phyloP scores from a whole-genome alignment of 805 yeast species.

The Barnettozyma botsteinii region DNA sequence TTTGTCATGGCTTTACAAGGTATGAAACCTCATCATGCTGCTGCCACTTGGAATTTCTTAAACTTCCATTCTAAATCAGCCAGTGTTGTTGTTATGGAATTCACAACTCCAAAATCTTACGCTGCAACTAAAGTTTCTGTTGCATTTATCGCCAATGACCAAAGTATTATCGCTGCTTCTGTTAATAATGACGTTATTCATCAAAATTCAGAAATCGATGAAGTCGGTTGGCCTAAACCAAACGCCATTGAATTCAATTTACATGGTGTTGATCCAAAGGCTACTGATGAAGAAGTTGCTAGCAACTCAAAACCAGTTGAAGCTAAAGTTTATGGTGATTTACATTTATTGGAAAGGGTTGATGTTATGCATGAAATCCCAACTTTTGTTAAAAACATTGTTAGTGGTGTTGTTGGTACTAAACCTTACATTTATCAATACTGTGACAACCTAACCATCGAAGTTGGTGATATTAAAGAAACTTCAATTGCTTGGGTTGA shows the following conservation, averaged over 20 bases:
- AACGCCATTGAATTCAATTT: slow-evolving; percentile 54
- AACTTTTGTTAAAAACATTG: slow-evolving; percentile 85
- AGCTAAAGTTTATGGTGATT: slow-evolving; percentile 54
- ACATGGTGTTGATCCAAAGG: slow-evolving; percentile 41
- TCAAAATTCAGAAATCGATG: slow-evolving; percentile 49
- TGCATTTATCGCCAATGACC: slow-evolving; percentile 65
- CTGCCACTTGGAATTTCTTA: slow-evolving; percentile 91
- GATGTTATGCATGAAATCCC: slow-evolving; percentile 99
- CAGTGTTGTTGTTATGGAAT: slow-evolving; percentile 88
- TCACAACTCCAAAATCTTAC: slow-evolving; percentile 88
- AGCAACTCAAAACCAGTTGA: slow-evolving; percentile 33
- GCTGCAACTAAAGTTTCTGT: slow-evolving; percentile 75
- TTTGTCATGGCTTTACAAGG: slow-evolving; percentile 97
- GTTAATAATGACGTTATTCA: slow-evolving; percentile 62
- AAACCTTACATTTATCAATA: slow-evolving; percentile 96
- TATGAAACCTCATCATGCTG: slow-evolving; percentile 99
- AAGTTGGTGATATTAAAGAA: slow-evolving; percentile 40
- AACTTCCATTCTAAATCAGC: slow-evolving; percentile 75
- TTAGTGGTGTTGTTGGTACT: slow-evolving; percentile 91
- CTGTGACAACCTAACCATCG: slow-evolving; percentile 55
- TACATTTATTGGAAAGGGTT: slow-evolving; percentile 77
- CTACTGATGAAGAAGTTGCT: slow-evolving; percentile 38
- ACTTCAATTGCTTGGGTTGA: slow-evolving; percentile 68
- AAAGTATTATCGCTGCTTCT: slow-evolving; percentile 59
- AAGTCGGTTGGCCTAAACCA: slow-evolving; percentile 90